phyloP scores from a whole-genome alignment of 176 grass and related monocot species.

The Ananas comosus region DNA sequence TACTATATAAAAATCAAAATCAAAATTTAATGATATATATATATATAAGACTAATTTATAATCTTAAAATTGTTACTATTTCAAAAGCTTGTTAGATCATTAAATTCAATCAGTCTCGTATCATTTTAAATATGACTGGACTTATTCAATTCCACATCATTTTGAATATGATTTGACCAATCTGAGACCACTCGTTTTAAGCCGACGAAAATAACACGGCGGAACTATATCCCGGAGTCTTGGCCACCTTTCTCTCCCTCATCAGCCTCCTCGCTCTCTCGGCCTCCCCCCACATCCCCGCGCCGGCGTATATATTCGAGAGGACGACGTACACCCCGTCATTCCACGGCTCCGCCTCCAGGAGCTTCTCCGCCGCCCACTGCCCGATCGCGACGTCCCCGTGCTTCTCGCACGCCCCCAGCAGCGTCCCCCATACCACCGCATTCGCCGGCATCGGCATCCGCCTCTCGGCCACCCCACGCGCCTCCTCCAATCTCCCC shows the following conservation, averaged over 20 bases:
- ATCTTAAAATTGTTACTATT: too few species aligned
- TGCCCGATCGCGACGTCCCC: constrained; percentile 23
- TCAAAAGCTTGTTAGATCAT: too few species aligned
- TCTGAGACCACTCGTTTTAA: too few species aligned
- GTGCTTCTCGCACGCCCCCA: constrained; percentile 41
- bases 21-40: too few species aligned
- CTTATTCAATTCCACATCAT: too few species aligned
- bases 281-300: constrained; percentile 28
- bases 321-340: constrained; percentile 42
- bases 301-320: constrained; percentile 31
- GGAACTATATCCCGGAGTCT: constrained; percentile 30
- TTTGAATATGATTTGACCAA: too few species aligned
- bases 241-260: constrained; percentile 25
- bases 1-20: too few species aligned
- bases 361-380: constrained; percentile 16
- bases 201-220: neutral
- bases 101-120: too few species aligned
- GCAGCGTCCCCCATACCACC: constrained; percentile 42
- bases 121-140: too few species aligned
- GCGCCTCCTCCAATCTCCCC: constrained; percentile 26
- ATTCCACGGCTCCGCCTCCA: constrained; percentile 37
- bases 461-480: constrained; percentile 24
- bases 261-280: constrained; percentile 37
- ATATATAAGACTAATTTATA: too few species aligned
- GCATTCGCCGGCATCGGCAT: constrained; percentile 38